Percentiles rank a stretch among this genome's conserved stretches.
These are phyloP conservation scores for Lachnellula occidentalis DNA, from an alignment of 2,329 filamentous ascomycete genomes.

Conservation along the genomic window DNA sequence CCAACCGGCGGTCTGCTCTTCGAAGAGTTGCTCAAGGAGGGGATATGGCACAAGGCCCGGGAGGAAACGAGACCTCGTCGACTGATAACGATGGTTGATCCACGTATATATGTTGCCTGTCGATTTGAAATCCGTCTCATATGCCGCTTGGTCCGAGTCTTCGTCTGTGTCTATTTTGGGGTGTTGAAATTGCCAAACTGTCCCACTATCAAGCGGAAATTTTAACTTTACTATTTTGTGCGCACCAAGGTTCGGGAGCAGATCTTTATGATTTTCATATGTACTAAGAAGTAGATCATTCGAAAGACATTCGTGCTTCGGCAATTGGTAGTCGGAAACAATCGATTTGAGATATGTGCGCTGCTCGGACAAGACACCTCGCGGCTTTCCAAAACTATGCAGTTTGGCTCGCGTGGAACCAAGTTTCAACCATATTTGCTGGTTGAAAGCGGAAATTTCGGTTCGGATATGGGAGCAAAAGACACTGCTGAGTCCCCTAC, in stretches of 20 bases:
- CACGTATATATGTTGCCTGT: not conserved
- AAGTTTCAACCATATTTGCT: not conserved
- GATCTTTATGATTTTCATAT: no score
- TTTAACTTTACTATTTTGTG: no score
- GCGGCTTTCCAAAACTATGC: not conserved
- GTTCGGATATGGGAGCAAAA: constrained; percentile 3
- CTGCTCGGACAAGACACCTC: not conserved
- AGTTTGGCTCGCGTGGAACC: not conserved
- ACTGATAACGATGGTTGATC: not conserved
- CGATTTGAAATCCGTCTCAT: not conserved
- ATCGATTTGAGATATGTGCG: not conserved
- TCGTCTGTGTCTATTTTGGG: not conserved
- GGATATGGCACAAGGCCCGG: not conserved
- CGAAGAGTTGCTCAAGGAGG: not conserved
- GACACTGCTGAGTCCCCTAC: not conserved
- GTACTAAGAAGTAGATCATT: not conserved
- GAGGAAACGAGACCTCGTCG: not conserved
- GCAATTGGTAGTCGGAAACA: not conserved
- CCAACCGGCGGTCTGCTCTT: not conserved
- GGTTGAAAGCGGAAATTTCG: not conserved
- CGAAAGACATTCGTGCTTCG: not conserved
- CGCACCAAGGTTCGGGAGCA: no score
- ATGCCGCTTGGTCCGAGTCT: not conserved
- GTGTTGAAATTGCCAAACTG: not conserved
- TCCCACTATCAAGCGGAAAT: not conserved